Evolutionary conservation across 2,329 filamentous ascomycete species (phyloP).

Genomic region (Chaetomium sp.): DNA sequence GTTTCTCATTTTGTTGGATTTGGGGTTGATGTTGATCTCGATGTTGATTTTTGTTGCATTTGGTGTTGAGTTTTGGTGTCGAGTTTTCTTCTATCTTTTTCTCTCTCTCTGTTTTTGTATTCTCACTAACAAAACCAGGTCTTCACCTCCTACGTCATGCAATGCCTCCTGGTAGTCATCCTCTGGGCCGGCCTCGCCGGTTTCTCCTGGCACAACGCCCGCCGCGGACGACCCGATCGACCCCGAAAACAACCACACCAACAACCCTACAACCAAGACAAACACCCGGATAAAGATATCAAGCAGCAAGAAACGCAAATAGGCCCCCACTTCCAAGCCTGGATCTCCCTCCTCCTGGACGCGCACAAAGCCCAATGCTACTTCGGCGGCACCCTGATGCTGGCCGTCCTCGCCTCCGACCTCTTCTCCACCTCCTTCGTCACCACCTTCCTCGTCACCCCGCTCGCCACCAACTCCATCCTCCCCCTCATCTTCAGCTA

Average conservation of each 20-base stretch:
- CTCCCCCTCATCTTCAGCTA: not conserved
- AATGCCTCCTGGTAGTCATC: not conserved
- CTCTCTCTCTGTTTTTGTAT: no score
- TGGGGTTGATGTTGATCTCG: no score
- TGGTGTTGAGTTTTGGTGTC: no score
- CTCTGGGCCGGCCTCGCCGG: not conserved
- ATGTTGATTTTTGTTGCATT: no score
- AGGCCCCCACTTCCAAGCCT: not conserved
- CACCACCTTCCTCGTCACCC: not conserved
- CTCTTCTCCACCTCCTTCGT: not conserved
- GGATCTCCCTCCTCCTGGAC: not conserved
- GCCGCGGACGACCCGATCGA: not conserved
- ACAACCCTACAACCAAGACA: not conserved
- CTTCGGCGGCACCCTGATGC: not conserved
- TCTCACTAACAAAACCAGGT: not conserved
- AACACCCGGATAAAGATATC: not conserved
- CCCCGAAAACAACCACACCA: not conserved
- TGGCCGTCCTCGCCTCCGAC: not conserved
- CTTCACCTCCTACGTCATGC: not conserved
- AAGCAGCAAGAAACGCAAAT: not conserved
- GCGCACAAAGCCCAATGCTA: not conserved
- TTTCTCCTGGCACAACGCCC: not conserved
- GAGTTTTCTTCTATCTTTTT: no score
- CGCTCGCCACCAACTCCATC: not conserved
- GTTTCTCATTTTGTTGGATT: no score